Evolutionary conservation across 2,329 filamentous ascomycete species (phyloP).

Genomic region (Trichoderma semiorbis): DNA sequence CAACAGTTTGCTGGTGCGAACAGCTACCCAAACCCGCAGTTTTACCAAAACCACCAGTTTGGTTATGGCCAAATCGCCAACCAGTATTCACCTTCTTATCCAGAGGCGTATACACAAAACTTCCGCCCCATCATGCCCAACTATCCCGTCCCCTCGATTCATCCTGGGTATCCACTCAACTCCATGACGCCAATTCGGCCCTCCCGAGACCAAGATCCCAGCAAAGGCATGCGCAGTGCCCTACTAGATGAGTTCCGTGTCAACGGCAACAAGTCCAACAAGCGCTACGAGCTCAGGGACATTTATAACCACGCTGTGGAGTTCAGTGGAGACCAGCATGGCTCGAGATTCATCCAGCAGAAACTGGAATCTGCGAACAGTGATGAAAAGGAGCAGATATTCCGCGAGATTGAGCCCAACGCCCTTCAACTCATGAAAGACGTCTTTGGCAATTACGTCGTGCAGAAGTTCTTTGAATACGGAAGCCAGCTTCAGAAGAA

Average conservation of each 20-base stretch:
- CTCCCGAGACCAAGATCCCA: conserved; percentile 55
- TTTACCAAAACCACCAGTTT: conserved; percentile 33
- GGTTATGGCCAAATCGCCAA: conserved; percentile 28
- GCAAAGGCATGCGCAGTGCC: conserved; percentile 63
- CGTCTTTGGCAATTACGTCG: conserved; percentile 96
- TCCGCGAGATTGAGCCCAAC: conserved; percentile 81
- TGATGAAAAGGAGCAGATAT: conserved; percentile 90
- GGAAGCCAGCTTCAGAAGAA: conserved; percentile 93
- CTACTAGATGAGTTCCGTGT: conserved; percentile 77
- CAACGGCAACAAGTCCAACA: conserved; percentile 63
- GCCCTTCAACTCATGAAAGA: conserved; percentile 89
- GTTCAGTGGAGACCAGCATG: conserved; percentile 93
- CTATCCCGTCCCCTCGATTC: conserved; percentile 34
- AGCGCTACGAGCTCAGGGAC: conserved; percentile 79
- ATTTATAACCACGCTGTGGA: conserved; percentile 87
- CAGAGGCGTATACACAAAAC: conserved; percentile 36
- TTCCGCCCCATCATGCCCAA: conserved; percentile 32
- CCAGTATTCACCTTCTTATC: conserved; percentile 36
- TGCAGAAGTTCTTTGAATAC: conserved; percentile 96
- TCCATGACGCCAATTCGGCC: conserved; percentile 32
- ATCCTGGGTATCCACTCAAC: conserved; percentile 30
- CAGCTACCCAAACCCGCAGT: conserved; percentile 26
- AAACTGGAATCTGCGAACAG: conserved; percentile 91
- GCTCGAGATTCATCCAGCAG: conserved; percentile 90
- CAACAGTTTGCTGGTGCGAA: conserved; percentile 30